Conservation (phyloP, 805 yeast genomes). For the Yamadazyma nakazawae region DNA sequence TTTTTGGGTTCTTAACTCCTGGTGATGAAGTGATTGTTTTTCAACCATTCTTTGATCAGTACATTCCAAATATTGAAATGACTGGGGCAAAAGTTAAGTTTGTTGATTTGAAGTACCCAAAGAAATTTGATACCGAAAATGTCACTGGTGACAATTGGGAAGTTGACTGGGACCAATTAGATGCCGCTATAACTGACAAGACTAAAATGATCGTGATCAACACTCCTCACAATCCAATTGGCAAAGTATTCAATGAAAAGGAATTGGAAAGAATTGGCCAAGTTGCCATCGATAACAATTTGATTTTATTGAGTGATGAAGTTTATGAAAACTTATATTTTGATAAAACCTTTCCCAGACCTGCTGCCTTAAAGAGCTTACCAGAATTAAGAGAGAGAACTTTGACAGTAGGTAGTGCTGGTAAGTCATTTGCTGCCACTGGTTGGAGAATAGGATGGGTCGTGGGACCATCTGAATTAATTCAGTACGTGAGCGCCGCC, state of each 20-base stretch:
- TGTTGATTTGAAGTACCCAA: slow-evolving; percentile 83
- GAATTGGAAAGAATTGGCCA: slow-evolving; percentile 77
- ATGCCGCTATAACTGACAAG: slow-evolving; percentile 62
- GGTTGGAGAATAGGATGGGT: slow-evolving; percentile 99
- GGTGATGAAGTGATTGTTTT: slow-evolving; percentile 97
- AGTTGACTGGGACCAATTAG: slow-evolving; percentile 74
- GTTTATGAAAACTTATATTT: slow-evolving; percentile 91
- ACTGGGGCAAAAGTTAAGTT: slow-evolving; percentile 90
- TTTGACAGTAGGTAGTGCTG: slow-evolving; percentile 93
- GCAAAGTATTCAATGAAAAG: slow-evolving; percentile 76
- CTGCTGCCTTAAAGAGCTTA: slow-evolving; percentile 62
- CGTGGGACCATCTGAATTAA: slow-evolving; percentile 77
- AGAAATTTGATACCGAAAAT: slow-evolving; percentile 55
- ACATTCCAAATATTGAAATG: slow-evolving; percentile 88
- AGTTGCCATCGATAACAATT: slow-evolving; percentile 79
- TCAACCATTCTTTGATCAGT: slow-evolving; percentile 97
- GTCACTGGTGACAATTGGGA: slow-evolving; percentile 86
- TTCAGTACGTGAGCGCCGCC: slow-evolving; percentile 80
- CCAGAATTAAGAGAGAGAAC: slow-evolving; percentile 80
- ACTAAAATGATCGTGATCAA: slow-evolving; percentile 87
- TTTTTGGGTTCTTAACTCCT: slow-evolving; percentile 77
- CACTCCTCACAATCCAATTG: slow-evolving; percentile 96
- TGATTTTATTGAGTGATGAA: slow-evolving; percentile 85
- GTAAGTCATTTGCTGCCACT: slow-evolving; percentile 97
- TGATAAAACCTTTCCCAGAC: slow-evolving; percentile 65